Evolutionary conservation across 2,329 filamentous ascomycete genomes (phyloP).

Genomic region (Sporothrix inflata): DNA sequence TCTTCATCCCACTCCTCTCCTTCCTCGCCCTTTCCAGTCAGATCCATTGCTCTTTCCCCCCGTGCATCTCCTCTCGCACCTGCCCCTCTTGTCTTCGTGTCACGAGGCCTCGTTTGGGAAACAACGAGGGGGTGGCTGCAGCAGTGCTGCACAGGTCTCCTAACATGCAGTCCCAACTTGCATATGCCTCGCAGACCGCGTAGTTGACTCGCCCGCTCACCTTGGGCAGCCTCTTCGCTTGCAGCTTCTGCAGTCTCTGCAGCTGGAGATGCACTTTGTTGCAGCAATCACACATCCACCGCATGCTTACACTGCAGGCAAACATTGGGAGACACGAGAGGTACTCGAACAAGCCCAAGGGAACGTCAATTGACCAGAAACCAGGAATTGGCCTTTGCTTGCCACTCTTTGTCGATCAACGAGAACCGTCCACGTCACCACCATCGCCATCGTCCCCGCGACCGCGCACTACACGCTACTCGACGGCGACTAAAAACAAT

Average conservation of each 20-base stretch:
- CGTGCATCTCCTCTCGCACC: neutral
- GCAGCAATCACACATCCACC: constrained; percentile 18
- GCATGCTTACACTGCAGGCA: neutral
- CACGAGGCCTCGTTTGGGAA: constrained; percentile 13
- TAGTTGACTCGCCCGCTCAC: constrained; percentile 13
- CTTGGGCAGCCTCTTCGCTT: constrained; percentile 1
- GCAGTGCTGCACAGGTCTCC: neutral
- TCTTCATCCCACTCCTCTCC: neutral
- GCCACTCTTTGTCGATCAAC: neutral
- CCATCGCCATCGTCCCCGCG: neutral
- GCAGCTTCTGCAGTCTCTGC: constrained; percentile 7
- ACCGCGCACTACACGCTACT: neutral
- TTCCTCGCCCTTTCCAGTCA: neutral
- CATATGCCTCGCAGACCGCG: neutral
- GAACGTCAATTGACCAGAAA: neutral
- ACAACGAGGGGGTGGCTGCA: constrained; percentile 21
- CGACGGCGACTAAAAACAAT: no score
- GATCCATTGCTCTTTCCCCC: neutral
- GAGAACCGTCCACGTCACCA: neutral
- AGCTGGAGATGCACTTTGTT: neutral
- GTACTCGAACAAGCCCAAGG: neutral
- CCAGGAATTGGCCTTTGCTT: neutral
- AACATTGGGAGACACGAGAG: neutral
- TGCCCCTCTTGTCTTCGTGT: neutral
- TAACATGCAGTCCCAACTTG: neutral